Conservation (phyloP, 306 rosid genomes). For the Cyamopsis tetragonoloba region DNA sequence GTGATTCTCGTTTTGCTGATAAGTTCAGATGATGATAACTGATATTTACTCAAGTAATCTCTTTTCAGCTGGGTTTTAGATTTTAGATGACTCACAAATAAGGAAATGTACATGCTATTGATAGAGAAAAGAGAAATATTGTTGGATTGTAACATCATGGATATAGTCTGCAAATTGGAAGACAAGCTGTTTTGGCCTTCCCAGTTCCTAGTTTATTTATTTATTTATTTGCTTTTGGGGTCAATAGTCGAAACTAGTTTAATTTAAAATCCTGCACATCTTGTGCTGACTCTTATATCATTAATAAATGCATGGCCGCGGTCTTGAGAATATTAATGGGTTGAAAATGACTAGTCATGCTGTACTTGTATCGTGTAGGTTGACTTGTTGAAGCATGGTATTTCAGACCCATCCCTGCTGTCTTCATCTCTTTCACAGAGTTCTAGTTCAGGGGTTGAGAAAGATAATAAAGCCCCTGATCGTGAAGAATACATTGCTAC, state of each 20-base stretch:
- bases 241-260: no score
- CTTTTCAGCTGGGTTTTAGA: neutral
- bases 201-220: no score
- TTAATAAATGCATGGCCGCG: neutral
- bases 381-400: conserved; percentile 83
- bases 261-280: neutral
- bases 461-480: conserved; percentile 42
- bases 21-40: neutral
- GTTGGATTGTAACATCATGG: neutral
- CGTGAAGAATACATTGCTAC: conserved; percentile 59
- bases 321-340: neutral
- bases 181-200: neutral
- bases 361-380: conserved; percentile 45
- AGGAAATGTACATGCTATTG: neutral
- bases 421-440: conserved; percentile 48
- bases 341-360: neutral
- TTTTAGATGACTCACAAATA: neutral
- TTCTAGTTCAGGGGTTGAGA: conserved; percentile 55
- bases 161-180: neutral
- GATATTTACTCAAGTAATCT: neutral
- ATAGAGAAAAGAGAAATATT: neutral
- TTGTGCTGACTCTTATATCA: neutral
- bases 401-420: conserved; percentile 67
- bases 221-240: no score
- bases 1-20: neutral